phyloP scores from a whole-genome alignment of 106 monocot species.

The Apostasia ramifera region DNA sequence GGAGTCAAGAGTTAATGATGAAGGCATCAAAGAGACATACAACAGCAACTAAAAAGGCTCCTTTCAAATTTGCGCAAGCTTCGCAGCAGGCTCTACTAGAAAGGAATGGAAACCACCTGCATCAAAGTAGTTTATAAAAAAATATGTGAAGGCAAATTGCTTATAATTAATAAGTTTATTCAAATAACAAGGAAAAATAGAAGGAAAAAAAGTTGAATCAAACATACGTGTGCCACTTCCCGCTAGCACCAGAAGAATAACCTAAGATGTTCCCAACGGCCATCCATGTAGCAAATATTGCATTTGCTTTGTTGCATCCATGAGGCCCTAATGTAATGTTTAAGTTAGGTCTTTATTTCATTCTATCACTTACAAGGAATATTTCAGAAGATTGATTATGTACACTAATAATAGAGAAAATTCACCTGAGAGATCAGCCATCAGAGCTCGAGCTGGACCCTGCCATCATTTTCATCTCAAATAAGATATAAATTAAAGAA shows the following conservation, averaged over 20 bases:
- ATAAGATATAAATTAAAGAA: no score
- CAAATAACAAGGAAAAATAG: neutral
- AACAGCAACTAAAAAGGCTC: slow-evolving; percentile 92
- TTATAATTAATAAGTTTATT: neutral
- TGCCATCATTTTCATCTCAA: slow-evolving; percentile 5
- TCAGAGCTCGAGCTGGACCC: slow-evolving; percentile 95
- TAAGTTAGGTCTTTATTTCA: neutral
- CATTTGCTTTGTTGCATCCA: slow-evolving; percentile 69
- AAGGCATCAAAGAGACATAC: slow-evolving; percentile 27
- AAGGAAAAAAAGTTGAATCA: neutral
- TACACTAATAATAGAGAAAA: neutral
- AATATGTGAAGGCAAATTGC: neutral
- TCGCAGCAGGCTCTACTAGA: slow-evolving; percentile 82
- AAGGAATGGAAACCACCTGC: slow-evolving; percentile 99
- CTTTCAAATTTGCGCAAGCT: slow-evolving; percentile 95
- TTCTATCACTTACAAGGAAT: neutral
- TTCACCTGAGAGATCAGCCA: slow-evolving; percentile 93
- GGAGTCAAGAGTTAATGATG: neutral
- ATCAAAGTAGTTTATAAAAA: neutral
- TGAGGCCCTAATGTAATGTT: slow-evolving; percentile 32
- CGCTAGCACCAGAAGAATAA: slow-evolving; percentile 84
- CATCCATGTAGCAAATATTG: slow-evolving; percentile 98
- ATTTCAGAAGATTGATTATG: neutral
- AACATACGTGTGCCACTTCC: slow-evolving; percentile 75
- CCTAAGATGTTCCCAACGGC: slow-evolving; percentile 95